A percentile compares a stretch with the other conserved stretches of the same genome.
These are phyloP conservation scores for Pogostemon cablin DNA, from an alignment of 257 asterid species.

Conservation along the genomic window DNA sequence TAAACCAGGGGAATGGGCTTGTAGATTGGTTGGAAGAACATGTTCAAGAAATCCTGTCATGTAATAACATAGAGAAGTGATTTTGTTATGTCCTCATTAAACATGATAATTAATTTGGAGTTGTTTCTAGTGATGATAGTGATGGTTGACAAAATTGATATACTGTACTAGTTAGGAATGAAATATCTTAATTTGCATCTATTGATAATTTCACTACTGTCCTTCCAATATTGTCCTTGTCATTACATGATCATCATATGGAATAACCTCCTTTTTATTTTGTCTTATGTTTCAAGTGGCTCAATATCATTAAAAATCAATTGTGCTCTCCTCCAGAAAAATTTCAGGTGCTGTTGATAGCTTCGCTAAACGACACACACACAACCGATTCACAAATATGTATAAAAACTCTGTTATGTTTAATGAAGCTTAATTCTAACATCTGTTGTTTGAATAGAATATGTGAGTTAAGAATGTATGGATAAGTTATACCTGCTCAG, in stretches of 20 bases:
- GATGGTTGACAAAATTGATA: neutral
- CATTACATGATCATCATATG: neutral
- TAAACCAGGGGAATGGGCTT: slow-evolving; percentile 55
- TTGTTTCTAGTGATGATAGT: slow-evolving; percentile 13
- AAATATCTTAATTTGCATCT: slow-evolving; percentile 13
- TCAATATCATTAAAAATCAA: neutral
- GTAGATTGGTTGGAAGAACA: slow-evolving; percentile 53
- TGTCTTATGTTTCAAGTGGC: slow-evolving; percentile 2
- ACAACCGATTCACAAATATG: no score
- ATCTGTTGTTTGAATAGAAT: neutral
- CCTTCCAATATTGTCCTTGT: slow-evolving; percentile 1
- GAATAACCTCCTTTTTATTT: neutral
- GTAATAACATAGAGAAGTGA: neutral
- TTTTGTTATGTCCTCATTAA: neutral
- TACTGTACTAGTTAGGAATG: neutral
- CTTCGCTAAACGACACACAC: no score
- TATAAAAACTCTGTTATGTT: no score
- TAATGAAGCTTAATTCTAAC: neutral
- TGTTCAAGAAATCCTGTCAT: slow-evolving; percentile 66
- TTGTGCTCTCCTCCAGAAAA: neutral
- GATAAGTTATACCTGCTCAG: slow-evolving; percentile 47
- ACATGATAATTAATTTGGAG: no score
- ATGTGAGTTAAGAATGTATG: neutral
- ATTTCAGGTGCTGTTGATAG: no score
- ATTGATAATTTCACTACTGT: neutral